These are phyloP conservation scores for Aethionema arabicum DNA, from an alignment of 345 rosid genomes.

Conservation along the genomic window DNA sequence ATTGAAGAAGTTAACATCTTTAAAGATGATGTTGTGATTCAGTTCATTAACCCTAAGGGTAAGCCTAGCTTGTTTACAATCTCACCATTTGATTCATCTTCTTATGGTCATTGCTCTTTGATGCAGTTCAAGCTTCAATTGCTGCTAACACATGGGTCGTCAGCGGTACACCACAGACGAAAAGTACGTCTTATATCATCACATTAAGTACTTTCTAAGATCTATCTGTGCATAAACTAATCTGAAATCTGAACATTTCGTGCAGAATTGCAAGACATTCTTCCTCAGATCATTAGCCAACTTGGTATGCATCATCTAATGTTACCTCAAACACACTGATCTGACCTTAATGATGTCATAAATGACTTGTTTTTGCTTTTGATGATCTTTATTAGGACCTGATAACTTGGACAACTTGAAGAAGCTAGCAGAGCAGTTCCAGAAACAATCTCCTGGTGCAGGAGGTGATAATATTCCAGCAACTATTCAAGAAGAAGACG, in stretches of 20 bases:
- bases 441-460: slow-evolving; percentile 64
- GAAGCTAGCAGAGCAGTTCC: slow-evolving; percentile 93
- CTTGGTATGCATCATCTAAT: slow-evolving; percentile 51
- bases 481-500: slow-evolving; percentile 56
- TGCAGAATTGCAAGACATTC: slow-evolving; percentile 89
- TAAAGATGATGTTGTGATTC: slow-evolving; percentile 91
- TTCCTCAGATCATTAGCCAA: slow-evolving; percentile 83
- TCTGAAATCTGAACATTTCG: not conserved
- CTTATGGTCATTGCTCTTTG: slow-evolving; percentile 1
- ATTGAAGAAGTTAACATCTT: slow-evolving; percentile 98
- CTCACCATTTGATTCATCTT: not conserved
- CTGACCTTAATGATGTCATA: not conserved
- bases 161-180: slow-evolving; percentile 87
- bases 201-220: not conserved
- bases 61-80: not conserved
- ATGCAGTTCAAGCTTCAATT: slow-evolving; percentile 90
- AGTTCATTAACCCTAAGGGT: slow-evolving; percentile 92
- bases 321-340: not conserved
- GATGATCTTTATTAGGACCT: slow-evolving; percentile 48
- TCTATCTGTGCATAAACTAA: not conserved
- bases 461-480: slow-evolving; percentile 40
- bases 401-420: slow-evolving; percentile 92
- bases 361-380: not conserved
- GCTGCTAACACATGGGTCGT: slow-evolving; percentile 98
- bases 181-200: slow-evolving; percentile 48